Evolutionary conservation across 805 yeast species (phyloP).

Genomic region (Saturnispora silvae): DNA sequence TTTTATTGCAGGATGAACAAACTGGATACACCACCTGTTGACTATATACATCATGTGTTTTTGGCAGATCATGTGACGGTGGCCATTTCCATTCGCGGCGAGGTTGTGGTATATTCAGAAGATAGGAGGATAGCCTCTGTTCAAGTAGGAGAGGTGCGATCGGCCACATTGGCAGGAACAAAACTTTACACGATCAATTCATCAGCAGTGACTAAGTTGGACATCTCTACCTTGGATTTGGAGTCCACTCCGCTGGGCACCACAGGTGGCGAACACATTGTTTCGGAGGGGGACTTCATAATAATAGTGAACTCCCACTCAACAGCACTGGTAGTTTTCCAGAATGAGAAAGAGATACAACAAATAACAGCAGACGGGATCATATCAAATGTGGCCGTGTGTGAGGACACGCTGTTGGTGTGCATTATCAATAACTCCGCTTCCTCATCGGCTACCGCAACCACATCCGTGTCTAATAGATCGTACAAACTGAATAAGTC

Average conservation of each 20-base stretch:
- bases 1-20: too few species aligned
- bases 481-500: not conserved
- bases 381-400: not conserved
- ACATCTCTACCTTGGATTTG: not conserved
- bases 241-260: not conserved
- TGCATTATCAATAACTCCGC: not conserved
- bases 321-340: not conserved
- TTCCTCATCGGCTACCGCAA: too few species aligned
- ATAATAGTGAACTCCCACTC: not conserved
- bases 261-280: conserved; percentile 2
- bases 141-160: conserved; percentile 1
- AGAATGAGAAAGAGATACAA: not conserved
- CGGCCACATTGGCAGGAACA: not conserved
- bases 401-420: not conserved
- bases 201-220: not conserved
- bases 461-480: not conserved
- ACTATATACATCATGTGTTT: conserved; percentile 5
- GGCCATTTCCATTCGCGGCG: conserved; percentile 5
- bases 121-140: not conserved
- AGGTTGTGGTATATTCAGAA: conserved; percentile 2
- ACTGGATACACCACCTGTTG: conserved; percentile 2
- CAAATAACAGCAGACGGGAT: not conserved
- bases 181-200: not conserved
- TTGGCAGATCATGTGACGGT: not conserved
- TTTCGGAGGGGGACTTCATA: not conserved